Conservation (phyloP, 2,329 filamentous ascomycete species). For the Fusarium verticillioides region DNA sequence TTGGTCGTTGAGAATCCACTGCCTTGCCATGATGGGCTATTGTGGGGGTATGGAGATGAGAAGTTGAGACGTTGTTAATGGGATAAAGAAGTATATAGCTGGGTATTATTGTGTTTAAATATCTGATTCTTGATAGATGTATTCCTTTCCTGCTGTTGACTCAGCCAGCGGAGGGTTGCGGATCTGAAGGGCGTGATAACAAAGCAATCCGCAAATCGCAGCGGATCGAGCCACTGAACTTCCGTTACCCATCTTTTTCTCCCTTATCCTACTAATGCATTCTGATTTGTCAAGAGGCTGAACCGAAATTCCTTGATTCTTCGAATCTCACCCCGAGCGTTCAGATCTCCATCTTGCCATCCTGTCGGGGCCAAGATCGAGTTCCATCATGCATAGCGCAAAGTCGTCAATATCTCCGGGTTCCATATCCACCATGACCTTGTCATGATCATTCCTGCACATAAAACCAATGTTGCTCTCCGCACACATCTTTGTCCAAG, state of each 20-base stretch:
- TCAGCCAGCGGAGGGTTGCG: not conserved
- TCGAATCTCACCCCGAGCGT: not conserved
- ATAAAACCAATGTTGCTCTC: conserved; percentile 29
- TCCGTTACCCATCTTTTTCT: fast-evolving
- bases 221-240: not conserved
- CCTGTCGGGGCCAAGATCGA: conserved; percentile 22
- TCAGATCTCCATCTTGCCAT: conserved; percentile 15
- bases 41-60: fast-evolving
- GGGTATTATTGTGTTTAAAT: not conserved
- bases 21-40: conserved; percentile 12
- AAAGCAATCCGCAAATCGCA: not conserved
- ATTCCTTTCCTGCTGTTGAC: not conserved
- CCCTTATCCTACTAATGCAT: fast-evolving
- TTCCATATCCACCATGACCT: not conserved
- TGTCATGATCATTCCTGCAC: conserved; percentile 22
- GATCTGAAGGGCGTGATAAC: not conserved
- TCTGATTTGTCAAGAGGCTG: fast-evolving
- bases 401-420: conserved; percentile 15
- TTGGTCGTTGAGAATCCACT: conserved; percentile 44
- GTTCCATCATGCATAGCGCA: conserved; percentile 19
- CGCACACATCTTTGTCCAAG: conserved; percentile 36
- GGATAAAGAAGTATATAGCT: not conserved
- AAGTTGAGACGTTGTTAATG: not conserved
- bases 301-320: fast-evolving
- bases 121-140: fast-evolving